Evolutionary conservation across 768 basidiomycete genomes (phyloP).

Genomic region (Infundibulicybe gibba): DNA sequence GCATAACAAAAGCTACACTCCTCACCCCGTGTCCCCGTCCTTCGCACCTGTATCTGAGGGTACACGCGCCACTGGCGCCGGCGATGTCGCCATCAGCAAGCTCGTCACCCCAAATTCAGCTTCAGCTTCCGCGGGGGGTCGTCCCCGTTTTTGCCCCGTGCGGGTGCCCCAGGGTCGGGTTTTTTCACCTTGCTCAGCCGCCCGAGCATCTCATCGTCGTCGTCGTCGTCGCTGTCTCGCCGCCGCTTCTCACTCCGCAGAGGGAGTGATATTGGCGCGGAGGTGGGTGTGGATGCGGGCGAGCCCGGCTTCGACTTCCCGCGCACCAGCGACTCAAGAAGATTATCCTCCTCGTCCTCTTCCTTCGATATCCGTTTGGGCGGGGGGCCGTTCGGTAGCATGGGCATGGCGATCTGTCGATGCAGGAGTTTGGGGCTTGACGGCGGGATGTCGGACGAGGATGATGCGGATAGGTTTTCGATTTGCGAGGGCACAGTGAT

Average conservation of each 20-base stretch:
- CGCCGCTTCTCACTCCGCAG: slow-evolving; percentile 68
- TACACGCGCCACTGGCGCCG: slow-evolving; percentile 26
- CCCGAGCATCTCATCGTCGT: slow-evolving; percentile 64
- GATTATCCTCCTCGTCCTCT: slow-evolving; percentile 54
- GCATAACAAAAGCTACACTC: slow-evolving; percentile 10
- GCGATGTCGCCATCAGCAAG: slow-evolving; percentile 31
- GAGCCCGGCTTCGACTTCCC: slow-evolving; percentile 34
- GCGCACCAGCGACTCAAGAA: slow-evolving; percentile 53
- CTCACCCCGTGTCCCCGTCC: slow-evolving; percentile 71
- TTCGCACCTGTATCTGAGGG: slow-evolving; percentile 66
- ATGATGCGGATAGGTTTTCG: slow-evolving; percentile 21
- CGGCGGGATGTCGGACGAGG: slow-evolving; percentile 27
- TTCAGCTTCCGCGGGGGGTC: slow-evolving; percentile 73
- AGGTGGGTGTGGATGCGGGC: slow-evolving; percentile 28
- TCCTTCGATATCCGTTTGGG: slow-evolving; percentile 34
- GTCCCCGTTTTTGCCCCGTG: slow-evolving; percentile 40
- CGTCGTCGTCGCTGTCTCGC: slow-evolving; percentile 67
- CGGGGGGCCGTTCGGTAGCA: slow-evolving; percentile 32
- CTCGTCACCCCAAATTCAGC: slow-evolving; percentile 57
- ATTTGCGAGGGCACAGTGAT: slow-evolving; percentile 7
- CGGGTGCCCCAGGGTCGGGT: slow-evolving; percentile 39
- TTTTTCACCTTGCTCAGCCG: slow-evolving; percentile 62
- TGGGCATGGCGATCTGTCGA: slow-evolving; percentile 27
- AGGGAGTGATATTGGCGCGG: slow-evolving; percentile 31
- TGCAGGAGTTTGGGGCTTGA: slow-evolving; percentile 34